Conservation (phyloP, 2,329 filamentous ascomycete species). For the Escovopsis sp. region DNA sequence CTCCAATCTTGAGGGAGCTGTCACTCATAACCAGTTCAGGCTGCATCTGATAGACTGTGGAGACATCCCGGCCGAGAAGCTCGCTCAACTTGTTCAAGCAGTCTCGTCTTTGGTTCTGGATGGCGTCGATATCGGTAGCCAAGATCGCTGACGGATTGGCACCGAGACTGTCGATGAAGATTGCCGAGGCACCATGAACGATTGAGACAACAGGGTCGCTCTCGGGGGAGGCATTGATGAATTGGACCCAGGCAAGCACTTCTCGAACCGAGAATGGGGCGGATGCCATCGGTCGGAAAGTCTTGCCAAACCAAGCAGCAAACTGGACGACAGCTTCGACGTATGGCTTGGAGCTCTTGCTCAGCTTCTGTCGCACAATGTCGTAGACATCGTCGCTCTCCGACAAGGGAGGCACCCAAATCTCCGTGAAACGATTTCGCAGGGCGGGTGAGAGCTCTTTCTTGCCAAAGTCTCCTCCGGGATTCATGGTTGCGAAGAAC, state of each 20-base stretch:
- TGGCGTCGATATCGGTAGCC: conserved; percentile 52
- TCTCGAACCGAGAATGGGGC: conserved; percentile 83
- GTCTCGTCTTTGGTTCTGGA: conserved; percentile 53
- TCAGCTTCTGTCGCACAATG: conserved; percentile 68
- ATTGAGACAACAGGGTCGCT: conserved; percentile 31
- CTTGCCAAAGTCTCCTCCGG: conserved; percentile 95
- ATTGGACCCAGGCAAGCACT: conserved; percentile 83
- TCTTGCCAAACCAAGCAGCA: conserved; percentile 80
- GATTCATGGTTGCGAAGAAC: conserved; percentile 98
- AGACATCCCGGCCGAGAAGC: conserved; percentile 49
- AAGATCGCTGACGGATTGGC: conserved; percentile 86
- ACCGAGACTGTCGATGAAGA: conserved; percentile 89
- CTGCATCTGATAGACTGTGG: conserved; percentile 47
- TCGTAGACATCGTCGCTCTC: conserved; percentile 74
- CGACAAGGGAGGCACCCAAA: conserved; percentile 87
- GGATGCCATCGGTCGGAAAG: conserved; percentile 59
- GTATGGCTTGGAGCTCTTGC: conserved; percentile 36
- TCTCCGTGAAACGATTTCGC: conserved; percentile 93
- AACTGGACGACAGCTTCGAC: conserved; percentile 67
- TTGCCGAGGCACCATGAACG: conserved; percentile 82
- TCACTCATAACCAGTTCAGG: conserved; percentile 42
- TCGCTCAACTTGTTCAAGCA: conserved; percentile 61
- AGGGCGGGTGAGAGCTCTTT: conserved; percentile 90
- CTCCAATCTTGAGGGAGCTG: conserved; percentile 48
- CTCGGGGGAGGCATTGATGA: conserved; percentile 56